Base-by-base conservation (phyloP, 768 basidiomycete genomes). In the Tubosaeta sp. region DNA sequence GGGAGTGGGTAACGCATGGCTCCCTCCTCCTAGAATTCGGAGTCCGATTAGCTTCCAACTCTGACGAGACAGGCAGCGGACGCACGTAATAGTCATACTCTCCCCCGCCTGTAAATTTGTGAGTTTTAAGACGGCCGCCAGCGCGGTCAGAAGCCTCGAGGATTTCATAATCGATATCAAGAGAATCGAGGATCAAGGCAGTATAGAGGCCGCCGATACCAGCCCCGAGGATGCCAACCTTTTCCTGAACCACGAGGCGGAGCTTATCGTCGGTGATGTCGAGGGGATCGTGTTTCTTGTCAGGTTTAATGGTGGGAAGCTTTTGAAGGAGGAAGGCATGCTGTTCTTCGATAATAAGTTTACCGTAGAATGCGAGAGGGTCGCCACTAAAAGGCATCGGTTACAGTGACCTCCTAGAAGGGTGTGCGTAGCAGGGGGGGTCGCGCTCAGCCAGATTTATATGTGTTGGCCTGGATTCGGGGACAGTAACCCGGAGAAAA, bases 161-260 rank as follows among this genome's bases (percentile, higher is more conserved):
- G 47, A 79, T 75, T 39, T 76, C 71, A 56, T 75, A 80, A 5
- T 64, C 59, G 57, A 79, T 72, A 11, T 65, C 70, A 12, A 76
- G 67, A 5, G 61, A 63, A 33, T 79, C 69, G 17, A 81, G 70
- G 4, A 80, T 74, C 59, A 80, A 59, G 3, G 75, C 77, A 3
- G 72, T 56, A 54, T 76, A 76, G 19, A 77, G 63, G 17, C 76
- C 75, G 7, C 60, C 64, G 29, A 57, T 48, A 3, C 64, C 64
- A 46, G 60, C 62, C 1, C 60, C 62, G 5, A 62, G 31, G 25
- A 63, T 62, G 10, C 63, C 60, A 10, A 63, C 57, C 27, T 55
- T 64, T 17, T 51, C 1, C 0, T 17, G 10, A 7, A 35, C 14
- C 14, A 46, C 5, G 14, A 46, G 34, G 9, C 22, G 19, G 33